Evolutionary conservation across 163 green algal species (phyloP).

Genomic region (Scenedesmus sp.): DNA sequence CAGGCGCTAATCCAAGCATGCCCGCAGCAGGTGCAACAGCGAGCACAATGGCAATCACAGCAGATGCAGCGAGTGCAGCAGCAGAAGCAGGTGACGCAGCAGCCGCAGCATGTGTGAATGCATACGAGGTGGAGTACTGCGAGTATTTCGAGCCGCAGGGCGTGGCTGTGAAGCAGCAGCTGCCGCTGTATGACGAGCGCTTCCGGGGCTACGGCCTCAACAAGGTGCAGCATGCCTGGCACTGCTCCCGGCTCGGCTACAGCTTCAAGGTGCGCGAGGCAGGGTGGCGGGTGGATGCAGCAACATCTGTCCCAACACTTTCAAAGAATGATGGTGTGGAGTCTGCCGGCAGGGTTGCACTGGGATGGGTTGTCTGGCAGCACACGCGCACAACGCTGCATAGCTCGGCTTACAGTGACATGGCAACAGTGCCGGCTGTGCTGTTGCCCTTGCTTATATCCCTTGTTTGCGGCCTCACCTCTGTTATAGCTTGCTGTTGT

Average conservation of each 20-base stretch:
- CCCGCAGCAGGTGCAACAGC: neutral
- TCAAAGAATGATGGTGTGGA: no score
- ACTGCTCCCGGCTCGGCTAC: slow-evolving; percentile 55
- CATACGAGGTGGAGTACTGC: slow-evolving; percentile 6
- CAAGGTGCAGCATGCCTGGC: slow-evolving; percentile 69
- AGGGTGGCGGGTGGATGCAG: neutral
- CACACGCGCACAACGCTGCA: no score
- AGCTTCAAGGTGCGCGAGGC: slow-evolving; percentile 55
- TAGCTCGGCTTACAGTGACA: no score
- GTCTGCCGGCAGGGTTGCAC: no score
- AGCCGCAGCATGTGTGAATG: neutral
- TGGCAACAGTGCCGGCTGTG: no score
- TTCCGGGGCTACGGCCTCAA: slow-evolving; percentile 69
- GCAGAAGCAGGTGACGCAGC: neutral
- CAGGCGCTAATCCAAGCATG: neutral
- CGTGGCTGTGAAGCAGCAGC: slow-evolving; percentile 39
- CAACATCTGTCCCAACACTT: no score
- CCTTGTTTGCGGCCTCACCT: no score
- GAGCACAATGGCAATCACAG: no score
- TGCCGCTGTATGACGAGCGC: slow-evolving; percentile 44
- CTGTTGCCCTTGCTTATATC: no score
- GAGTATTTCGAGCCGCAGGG: slow-evolving; percentile 61
- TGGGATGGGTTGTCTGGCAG: no score
- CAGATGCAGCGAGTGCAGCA: no score
- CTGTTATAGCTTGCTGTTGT: no score